Percentiles rank a stretch among this genome's conserved stretches.
These are phyloP conservation scores for Pythium aristosporum DNA, from an alignment of 352 stramenopile genomes.

Conservation along the genomic window DNA sequence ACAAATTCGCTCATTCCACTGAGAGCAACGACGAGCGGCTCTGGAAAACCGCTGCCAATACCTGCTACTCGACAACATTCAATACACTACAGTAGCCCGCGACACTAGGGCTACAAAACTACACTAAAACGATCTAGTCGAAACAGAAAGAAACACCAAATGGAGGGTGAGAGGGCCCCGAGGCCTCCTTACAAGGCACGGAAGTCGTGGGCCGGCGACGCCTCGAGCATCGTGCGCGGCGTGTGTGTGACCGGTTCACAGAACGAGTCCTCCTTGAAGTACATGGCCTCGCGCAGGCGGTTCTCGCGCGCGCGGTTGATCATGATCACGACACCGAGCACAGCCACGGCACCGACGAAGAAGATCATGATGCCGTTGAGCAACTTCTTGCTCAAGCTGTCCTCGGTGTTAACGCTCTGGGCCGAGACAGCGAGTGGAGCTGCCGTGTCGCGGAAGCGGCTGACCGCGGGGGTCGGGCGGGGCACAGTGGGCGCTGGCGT, in stretches of 20 bases:
- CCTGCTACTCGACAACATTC: not conserved
- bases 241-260: not conserved
- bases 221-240: conserved; percentile 9
- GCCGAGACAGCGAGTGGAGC: conserved; percentile 6
- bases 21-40: not conserved
- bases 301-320: conserved; percentile 16
- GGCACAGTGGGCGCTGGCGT: conserved; percentile 12
- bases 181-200: conserved; percentile 8
- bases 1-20: conserved; percentile 2
- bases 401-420: conserved; percentile 8
- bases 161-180: not conserved
- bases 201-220: conserved; percentile 5
- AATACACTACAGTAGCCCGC: not conserved
- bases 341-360: conserved; percentile 16
- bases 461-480: conserved; percentile 6
- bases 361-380: conserved; percentile 19
- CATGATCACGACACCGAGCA: conserved; percentile 23
- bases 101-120: not conserved
- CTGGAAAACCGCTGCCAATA: not conserved
- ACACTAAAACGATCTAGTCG: not conserved
- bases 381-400: conserved; percentile 6
- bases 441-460: conserved; percentile 7
- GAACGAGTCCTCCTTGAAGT: conserved; percentile 11
- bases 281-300: conserved; percentile 3
- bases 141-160: no score